Percentiles rank a stretch among this genome's conserved stretches.
phyloP scores from a whole-genome alignment of 2,329 filamentous ascomycete species.

The Diaporthe longicolla region DNA sequence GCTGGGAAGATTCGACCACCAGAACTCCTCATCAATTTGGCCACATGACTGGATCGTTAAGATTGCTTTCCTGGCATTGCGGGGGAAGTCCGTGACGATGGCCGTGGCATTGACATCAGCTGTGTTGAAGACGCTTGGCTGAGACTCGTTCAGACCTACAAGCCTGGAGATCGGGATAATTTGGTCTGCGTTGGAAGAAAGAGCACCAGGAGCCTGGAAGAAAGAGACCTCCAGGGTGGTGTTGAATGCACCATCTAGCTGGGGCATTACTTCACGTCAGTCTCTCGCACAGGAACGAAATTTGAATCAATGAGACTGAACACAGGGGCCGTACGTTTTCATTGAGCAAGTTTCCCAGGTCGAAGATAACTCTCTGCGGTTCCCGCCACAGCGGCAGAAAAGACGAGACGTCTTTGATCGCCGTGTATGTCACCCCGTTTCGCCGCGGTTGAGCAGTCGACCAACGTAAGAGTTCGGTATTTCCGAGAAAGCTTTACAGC shows the following conservation, averaged over 20 bases:
- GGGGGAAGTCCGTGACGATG: constrained; percentile 69
- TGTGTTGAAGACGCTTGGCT: constrained; percentile 76
- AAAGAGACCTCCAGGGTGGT: constrained; percentile 82
- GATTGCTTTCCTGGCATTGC: constrained; percentile 77
- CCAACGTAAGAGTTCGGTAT: constrained; percentile 84
- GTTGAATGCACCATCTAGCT: constrained; percentile 81
- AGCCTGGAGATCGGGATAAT: constrained; percentile 76
- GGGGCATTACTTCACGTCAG: constrained; percentile 56
- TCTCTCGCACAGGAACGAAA: background rate
- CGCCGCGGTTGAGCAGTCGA: constrained; percentile 83
- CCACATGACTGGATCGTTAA: constrained; percentile 82
- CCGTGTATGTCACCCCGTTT: constrained; percentile 78
- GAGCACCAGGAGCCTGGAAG: constrained; percentile 63
- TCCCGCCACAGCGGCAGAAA: constrained; percentile 77
- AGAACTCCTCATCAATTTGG: constrained; percentile 84
- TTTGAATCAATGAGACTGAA: background rate
- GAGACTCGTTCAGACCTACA: constrained; percentile 56
- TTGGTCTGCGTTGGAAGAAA: constrained; percentile 66
- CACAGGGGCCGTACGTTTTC: background rate
- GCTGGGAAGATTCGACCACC: constrained; percentile 83
- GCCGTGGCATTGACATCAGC: constrained; percentile 73
- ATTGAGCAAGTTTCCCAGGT: constrained; percentile 79
- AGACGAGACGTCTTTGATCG: constrained; percentile 83
- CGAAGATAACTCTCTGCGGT: constrained; percentile 83
- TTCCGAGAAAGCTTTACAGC: constrained; percentile 71